These are phyloP conservation scores for Colletotrichum liaoningense DNA, from an alignment of 2,329 filamentous ascomycete species.

Conservation along the genomic window DNA sequence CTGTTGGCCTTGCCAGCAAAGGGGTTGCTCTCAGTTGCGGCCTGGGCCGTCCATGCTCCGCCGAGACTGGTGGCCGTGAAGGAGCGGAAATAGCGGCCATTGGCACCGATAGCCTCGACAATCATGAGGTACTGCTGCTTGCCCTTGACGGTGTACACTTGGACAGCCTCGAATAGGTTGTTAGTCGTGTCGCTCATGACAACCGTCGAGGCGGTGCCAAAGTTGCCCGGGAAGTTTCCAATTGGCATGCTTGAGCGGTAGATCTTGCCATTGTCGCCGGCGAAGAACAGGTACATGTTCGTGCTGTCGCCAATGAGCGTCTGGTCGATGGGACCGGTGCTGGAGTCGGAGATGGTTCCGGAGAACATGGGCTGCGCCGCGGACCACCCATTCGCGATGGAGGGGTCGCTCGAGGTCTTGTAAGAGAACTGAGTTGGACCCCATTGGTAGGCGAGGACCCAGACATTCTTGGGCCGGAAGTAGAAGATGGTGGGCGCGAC, in stretches of 20 bases:
- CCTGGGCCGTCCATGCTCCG: constrained; percentile 70
- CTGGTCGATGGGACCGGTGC: constrained; percentile 71
- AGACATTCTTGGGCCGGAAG: constrained; percentile 69
- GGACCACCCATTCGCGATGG: constrained; percentile 68
- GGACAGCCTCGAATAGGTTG: constrained; percentile 74
- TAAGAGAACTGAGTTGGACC: constrained; percentile 70
- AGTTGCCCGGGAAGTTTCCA: constrained; percentile 69
- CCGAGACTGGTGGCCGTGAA: constrained; percentile 69
- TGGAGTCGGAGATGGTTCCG: constrained; percentile 61
- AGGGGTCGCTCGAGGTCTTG: constrained; percentile 67
- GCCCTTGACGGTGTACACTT: constrained; percentile 71
- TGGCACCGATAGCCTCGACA: constrained; percentile 69
- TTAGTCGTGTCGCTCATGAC: constrained; percentile 64
- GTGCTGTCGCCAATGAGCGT: constrained; percentile 70
- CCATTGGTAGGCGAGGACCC: constrained; percentile 77
- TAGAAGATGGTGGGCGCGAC: constrained; percentile 74
- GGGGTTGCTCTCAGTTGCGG: constrained; percentile 64
- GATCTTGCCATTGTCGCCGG: constrained; percentile 74
- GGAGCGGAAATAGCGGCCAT: constrained; percentile 74
- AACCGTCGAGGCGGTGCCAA: constrained; percentile 62
- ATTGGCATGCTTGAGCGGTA: constrained; percentile 74
- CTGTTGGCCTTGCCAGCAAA: constrained; percentile 77
- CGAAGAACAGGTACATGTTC: constrained; percentile 77
- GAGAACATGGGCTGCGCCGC: constrained; percentile 64
- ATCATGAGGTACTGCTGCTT: constrained; percentile 73